A percentile compares a stretch with the other conserved stretches of the same genome.
These are phyloP conservation scores for Penicillium digitatum DNA, from an alignment of 2,329 filamentous ascomycete species.

Conservation along the genomic window DNA sequence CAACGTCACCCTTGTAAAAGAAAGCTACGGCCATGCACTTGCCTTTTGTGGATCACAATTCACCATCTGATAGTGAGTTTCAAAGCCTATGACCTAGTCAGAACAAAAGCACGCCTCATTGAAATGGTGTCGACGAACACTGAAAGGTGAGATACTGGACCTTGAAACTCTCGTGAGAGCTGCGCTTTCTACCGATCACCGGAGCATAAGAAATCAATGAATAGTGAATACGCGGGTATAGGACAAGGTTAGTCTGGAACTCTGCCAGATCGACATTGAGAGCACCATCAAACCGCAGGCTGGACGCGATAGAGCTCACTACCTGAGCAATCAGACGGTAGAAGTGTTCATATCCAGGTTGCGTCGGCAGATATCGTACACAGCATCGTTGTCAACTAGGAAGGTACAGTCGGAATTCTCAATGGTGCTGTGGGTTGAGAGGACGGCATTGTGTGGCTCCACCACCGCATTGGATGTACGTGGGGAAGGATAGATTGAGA, in stretches of 20 bases:
- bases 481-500: slow-evolving; percentile 62
- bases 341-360: slow-evolving; percentile 62
- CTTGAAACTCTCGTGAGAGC: slow-evolving; percentile 83
- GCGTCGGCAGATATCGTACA: slow-evolving; percentile 64
- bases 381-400: slow-evolving; percentile 65
- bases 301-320: slow-evolving; percentile 63
- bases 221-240: slow-evolving; percentile 65
- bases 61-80: slow-evolving; percentile 67
- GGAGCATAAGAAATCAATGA: slow-evolving; percentile 63
- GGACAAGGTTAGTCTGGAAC: slow-evolving; percentile 67
- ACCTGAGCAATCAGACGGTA: slow-evolving; percentile 66
- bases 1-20: slow-evolving; percentile 63
- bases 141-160: slow-evolving; percentile 68
- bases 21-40: slow-evolving; percentile 68
- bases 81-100: slow-evolving; percentile 49
- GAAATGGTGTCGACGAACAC: slow-evolving; percentile 42
- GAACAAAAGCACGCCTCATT: background rate
- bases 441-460: slow-evolving; percentile 62
- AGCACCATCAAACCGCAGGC: slow-evolving; percentile 61
- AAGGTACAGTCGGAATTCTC: slow-evolving; percentile 67
- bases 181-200: slow-evolving; percentile 65
- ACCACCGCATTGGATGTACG: slow-evolving; percentile 64
- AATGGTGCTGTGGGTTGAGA: slow-evolving; percentile 58
- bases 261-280: slow-evolving; percentile 66
- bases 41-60: slow-evolving; percentile 62